A percentile compares a stretch with the other conserved stretches of the same genome.
phyloP scores from a whole-genome alignment of 1,139 yeast species.

The Candida sanyaensis region DNA sequence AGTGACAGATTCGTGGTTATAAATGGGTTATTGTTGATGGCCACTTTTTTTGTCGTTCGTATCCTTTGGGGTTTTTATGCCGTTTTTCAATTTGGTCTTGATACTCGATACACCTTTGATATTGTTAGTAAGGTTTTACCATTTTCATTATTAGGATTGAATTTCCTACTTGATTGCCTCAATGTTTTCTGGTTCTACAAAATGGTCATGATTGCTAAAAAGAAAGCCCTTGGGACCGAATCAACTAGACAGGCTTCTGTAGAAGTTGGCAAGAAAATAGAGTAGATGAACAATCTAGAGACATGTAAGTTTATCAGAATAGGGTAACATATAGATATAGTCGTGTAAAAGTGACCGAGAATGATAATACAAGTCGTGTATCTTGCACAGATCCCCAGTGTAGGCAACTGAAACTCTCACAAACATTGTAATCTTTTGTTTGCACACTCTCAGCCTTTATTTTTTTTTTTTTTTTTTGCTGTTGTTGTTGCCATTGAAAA shows the following conservation, averaged over 20 bases:
- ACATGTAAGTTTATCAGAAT: background rate
- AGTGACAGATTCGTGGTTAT: slow-evolving; percentile 53
- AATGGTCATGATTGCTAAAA: slow-evolving; percentile 74
- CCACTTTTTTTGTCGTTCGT: slow-evolving; percentile 74
- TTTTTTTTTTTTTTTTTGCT: background rate
- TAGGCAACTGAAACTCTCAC: slow-evolving; percentile 3
- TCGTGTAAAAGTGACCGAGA: background rate
- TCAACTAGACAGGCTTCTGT: slow-evolving; percentile 23
- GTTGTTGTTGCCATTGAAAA: slow-evolving; percentile 3
- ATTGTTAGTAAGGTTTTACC: slow-evolving; percentile 27
- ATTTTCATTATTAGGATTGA: slow-evolving; percentile 55
- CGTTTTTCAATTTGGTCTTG: slow-evolving; percentile 52
- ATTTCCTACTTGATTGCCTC: slow-evolving; percentile 63
- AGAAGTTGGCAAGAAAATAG: slow-evolving; percentile 24
- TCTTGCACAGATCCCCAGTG: background rate
- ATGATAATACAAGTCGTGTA: background rate
- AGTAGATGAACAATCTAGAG: slow-evolving; percentile 10
- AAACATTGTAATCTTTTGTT: background rate
- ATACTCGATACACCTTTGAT: slow-evolving; percentile 46
- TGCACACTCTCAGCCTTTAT: background rate
- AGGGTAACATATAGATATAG: background rate
- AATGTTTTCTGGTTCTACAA: slow-evolving; percentile 81
- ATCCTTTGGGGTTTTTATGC: slow-evolving; percentile 90
- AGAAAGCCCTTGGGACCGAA: slow-evolving; percentile 33
- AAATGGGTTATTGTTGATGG: slow-evolving; percentile 71